phyloP scores from a whole-genome alignment of 805 yeast genomes.

The Candida golubevii region DNA sequence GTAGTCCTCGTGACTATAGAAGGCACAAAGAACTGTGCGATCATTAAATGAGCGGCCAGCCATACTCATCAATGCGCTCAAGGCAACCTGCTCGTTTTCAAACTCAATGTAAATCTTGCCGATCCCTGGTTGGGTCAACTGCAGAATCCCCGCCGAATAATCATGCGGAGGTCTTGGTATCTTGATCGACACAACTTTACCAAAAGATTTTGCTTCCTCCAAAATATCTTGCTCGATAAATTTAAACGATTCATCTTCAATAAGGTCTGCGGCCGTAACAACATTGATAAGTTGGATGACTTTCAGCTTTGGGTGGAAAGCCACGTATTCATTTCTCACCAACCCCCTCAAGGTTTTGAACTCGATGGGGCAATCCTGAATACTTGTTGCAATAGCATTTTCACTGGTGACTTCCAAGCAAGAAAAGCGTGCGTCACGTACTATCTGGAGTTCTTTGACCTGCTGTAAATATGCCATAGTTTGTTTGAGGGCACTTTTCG shows the following conservation, averaged over 20 bases:
- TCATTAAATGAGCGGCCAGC: slow-evolving; percentile 68
- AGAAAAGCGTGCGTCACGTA: slow-evolving; percentile 28
- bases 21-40: slow-evolving; percentile 64
- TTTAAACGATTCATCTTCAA: slow-evolving; percentile 44
- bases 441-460: slow-evolving; percentile 12
- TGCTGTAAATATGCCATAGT: slow-evolving; percentile 10
- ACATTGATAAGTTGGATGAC: slow-evolving; percentile 67
- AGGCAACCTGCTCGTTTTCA: slow-evolving; percentile 46
- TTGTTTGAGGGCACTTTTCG: slow-evolving; percentile 14
- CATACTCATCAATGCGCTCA: slow-evolving; percentile 51
- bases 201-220: slow-evolving; percentile 46
- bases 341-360: slow-evolving; percentile 35
- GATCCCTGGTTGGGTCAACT: slow-evolving; percentile 47
- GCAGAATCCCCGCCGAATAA: slow-evolving; percentile 38
- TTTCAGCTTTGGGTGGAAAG: slow-evolving; percentile 37
- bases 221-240: slow-evolving; percentile 51
- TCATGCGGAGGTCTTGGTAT: slow-evolving; percentile 61
- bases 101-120: slow-evolving; percentile 75
- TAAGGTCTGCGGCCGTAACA: slow-evolving; percentile 59
- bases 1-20: slow-evolving; percentile 56
- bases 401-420: slow-evolving; percentile 23
- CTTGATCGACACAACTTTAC: slow-evolving; percentile 48
- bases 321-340: slow-evolving; percentile 34
- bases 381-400: slow-evolving; percentile 22
- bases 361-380: slow-evolving; percentile 35